phyloP scores from a whole-genome alignment of 106 monocot species.

The Phalaenopsis aphrodite region DNA sequence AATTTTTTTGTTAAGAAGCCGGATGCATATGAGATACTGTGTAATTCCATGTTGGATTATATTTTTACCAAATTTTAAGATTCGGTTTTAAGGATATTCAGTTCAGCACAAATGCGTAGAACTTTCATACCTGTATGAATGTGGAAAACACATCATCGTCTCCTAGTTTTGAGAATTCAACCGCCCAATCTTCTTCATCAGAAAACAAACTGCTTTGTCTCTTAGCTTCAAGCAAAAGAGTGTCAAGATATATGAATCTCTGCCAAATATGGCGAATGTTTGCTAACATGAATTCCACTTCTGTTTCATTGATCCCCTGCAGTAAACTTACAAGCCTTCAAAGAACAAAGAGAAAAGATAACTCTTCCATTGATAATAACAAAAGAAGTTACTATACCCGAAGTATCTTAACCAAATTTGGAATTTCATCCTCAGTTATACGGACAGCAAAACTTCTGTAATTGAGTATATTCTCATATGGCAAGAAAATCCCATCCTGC shows the following conservation, averaged over 20 bases:
- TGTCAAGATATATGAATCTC: constrained; percentile 66
- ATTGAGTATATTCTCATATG: constrained; percentile 86
- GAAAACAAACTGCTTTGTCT: constrained; percentile 46
- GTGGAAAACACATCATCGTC: constrained; percentile 72
- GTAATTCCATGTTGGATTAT: no score
- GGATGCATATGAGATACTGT: no score
- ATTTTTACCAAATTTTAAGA: no score
- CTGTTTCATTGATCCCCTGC: constrained; percentile 59
- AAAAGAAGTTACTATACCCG: constrained; percentile 24
- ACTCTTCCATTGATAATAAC: background rate
- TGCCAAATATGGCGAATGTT: constrained; percentile 63
- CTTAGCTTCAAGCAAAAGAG: constrained; percentile 64
- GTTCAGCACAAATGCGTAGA: background rate
- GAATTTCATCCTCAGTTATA: constrained; percentile 73
- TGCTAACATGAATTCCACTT: constrained; percentile 61
- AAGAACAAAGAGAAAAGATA: background rate
- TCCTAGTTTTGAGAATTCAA: constrained; percentile 51
- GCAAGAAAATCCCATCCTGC: constrained; percentile 91
- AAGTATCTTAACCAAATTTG: constrained; percentile 64
- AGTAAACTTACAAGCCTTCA: background rate
- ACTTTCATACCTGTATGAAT: constrained; percentile 55
- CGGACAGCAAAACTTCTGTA: constrained; percentile 80
- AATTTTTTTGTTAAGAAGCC: no score
- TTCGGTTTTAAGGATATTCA: no score
- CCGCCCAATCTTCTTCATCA: constrained; percentile 45